These are phyloP conservation scores for Aspergillus hancockii DNA, from an alignment of 495 filamentous ascomycete genomes.

Conservation along the genomic window DNA sequence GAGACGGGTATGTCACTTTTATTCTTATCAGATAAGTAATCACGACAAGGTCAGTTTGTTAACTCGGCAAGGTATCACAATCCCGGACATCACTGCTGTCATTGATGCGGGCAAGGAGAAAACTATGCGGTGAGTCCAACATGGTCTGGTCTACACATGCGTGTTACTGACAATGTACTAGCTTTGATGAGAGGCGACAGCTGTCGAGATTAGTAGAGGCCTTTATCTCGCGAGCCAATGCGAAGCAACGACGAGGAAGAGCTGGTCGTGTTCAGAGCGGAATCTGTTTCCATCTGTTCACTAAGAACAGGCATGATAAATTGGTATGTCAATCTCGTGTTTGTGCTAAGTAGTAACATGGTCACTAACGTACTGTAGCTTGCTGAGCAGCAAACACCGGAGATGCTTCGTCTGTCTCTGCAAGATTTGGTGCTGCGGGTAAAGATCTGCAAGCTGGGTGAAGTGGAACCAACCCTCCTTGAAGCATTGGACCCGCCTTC, in stretches of 20 bases:
- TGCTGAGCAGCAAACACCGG: conserved; percentile 88
- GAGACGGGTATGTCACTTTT: conserved; percentile 65
- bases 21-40: neutral
- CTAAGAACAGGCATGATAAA: conserved; percentile 78
- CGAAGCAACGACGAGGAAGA: conserved; percentile 89
- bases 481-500: conserved; percentile 89
- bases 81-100: conserved; percentile 93
- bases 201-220: conserved; percentile 86
- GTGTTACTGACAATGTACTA: conserved; percentile 17
- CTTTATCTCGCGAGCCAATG: conserved; percentile 91
- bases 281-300: conserved; percentile 93
- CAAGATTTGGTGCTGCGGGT: conserved; percentile 95
- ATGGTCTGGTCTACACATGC: neutral
- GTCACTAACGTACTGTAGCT: conserved; percentile 46
- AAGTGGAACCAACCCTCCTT: conserved; percentile 85
- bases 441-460: conserved; percentile 93
- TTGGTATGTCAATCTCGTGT: conserved; percentile 29
- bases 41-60: neutral
- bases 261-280: conserved; percentile 95
- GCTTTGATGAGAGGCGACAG: conserved; percentile 88
- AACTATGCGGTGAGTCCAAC: conserved; percentile 67
- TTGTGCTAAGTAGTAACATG: conserved; percentile 1
- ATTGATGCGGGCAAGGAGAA: conserved; percentile 95
- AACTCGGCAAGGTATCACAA: conserved; percentile 64
- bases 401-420: conserved; percentile 89